Evolutionary conservation across 2,329 filamentous ascomycete species (phyloP), one percentile per base, ranked within the genome.

Genomic region (Blastomyces parvus): DNA sequence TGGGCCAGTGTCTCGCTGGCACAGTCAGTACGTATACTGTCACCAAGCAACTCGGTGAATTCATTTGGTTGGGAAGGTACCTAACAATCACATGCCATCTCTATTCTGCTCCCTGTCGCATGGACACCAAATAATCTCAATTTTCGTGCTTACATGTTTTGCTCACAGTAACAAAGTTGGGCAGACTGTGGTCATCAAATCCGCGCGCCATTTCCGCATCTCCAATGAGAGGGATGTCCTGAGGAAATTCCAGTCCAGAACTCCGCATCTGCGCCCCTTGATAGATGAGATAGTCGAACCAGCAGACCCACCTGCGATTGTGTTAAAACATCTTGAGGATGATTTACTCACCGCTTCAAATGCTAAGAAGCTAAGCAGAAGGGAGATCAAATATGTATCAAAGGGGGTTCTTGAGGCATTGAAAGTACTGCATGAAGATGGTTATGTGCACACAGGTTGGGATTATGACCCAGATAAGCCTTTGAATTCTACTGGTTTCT

Each of bases 311-410:
- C 53, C 64, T 44, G 59, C 64, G n/a, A 65, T 68, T 36, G 58
- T 67, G 11, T 53, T 67, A 57, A 66, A 65, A 33, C 60, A 67
- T 61, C 64, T 68, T 19, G 66, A 67, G n/a, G 62, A 65, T 63
- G 57, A 67, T 60, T 27, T 67, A 14, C 46, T 46, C 7, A 58
- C 46, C 14, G 56, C 63, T 57, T 65, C 64, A 33, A 50, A 55
- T 36, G 46, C 46, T 2, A 60, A 59, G 55, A 63, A 57, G 38
- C 65, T 67, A 44, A 66, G 8, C 42, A 27, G 22, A 27, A 64
- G 7, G 25, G 62, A 68, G 62, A 64, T 66, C 38, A 67, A 50
- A 64, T 63, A 66, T 62, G 61, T 66, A 55, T 63, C 61, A 30
- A 66, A 61, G 30, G 57, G 61, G 50, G 48, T 68, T 56, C 63